Base-by-base conservation (phyloP, 805 yeast genomes). In the Pichia gijzeniarum region DNA sequence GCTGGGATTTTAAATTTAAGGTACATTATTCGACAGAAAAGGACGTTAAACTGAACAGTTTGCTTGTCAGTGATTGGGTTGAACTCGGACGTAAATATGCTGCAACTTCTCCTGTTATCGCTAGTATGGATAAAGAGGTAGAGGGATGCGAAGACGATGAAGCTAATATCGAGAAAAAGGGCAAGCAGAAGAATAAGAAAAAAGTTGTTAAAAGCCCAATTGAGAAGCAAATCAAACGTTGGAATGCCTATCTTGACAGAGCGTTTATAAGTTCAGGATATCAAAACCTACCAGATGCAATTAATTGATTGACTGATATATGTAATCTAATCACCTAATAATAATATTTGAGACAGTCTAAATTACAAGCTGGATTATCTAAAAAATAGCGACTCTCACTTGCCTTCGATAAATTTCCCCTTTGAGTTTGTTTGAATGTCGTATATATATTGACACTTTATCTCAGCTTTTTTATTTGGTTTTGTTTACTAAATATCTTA, bases 11-110 rank as follows among this genome's bases (percentile, higher is more conserved):
- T 52, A 66, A 61, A 6, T 86, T 71, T 57, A 75, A 80, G 53
- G 64, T 81, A 17, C 91, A 86, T 55, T 87, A 87, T 54, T 63
- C 79, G 2, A 84, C 93, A 0, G 80, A 77, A 46, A 83, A 80
- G 45, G 65, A 70, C 10, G 80, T 76, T 55, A 61, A 66, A 17
- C 67, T 83, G 79, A 56, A 73, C 17, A 62, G 72, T 18, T 66
- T 85, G 36, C 61, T 82, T 12, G 90, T 81, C 4, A 64, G 69
- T 16, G 82, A 79, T 53, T 86, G 85, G 79, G 54, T 86, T 19
- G 63, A 71, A 22, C 59, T 79, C 18, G 88, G 81, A 3, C 67
- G 79, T 40, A 63, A 65, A 30, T 60, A 83, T 41, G 81, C 80
- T 1, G 60, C 67, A 25, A 41, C 60, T 2, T 35, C 53, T 5